These are phyloP conservation scores for Hyphopichia homilentoma DNA, from an alignment of 805 yeast genomes.

Conservation along the genomic window DNA sequence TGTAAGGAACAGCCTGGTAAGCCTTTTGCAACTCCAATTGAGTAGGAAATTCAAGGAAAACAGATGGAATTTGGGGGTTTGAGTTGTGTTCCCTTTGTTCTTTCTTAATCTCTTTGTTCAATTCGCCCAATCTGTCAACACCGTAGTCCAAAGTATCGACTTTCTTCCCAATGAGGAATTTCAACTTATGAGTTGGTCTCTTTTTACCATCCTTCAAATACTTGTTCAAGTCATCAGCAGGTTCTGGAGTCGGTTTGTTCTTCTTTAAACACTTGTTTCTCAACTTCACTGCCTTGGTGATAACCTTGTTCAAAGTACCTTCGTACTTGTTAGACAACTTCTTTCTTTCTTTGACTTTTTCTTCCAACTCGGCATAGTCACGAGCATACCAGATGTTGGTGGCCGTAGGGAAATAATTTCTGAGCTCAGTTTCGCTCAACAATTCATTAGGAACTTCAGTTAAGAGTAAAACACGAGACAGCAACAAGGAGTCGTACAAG, in stretches of 20 bases:
- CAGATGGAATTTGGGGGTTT: constrained; percentile 58
- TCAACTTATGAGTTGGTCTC: constrained; percentile 78
- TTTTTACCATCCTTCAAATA: constrained; percentile 67
- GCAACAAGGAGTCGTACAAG: constrained; percentile 60
- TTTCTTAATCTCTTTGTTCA: constrained; percentile 60
- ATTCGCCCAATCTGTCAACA: constrained; percentile 60
- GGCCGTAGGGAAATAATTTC: constrained; percentile 61
- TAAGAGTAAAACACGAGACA: constrained; percentile 70
- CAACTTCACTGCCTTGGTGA: constrained; percentile 56
- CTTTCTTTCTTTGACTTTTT: constrained; percentile 58
- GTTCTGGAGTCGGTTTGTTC: constrained; percentile 50
- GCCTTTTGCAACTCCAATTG: constrained; percentile 89
- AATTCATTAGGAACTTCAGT: constrained; percentile 58
- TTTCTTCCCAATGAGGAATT: constrained; percentile 71
- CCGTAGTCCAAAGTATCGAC: constrained; percentile 81
- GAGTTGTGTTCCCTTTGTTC: constrained; percentile 53
- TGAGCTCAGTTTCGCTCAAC: constrained; percentile 47
- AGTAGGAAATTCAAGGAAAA: constrained; percentile 74
- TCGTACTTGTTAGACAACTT: constrained; percentile 62
- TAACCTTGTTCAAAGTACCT: constrained; percentile 56
- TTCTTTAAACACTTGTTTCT: constrained; percentile 58
- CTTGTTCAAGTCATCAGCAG: constrained; percentile 52
- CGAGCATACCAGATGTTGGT: constrained; percentile 60
- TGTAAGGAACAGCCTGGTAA: constrained; percentile 71
- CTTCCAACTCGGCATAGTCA: constrained; percentile 53